Base-by-base conservation (phyloP, 805 yeast genomes). In the Komagataella pseudopastoris region DNA sequence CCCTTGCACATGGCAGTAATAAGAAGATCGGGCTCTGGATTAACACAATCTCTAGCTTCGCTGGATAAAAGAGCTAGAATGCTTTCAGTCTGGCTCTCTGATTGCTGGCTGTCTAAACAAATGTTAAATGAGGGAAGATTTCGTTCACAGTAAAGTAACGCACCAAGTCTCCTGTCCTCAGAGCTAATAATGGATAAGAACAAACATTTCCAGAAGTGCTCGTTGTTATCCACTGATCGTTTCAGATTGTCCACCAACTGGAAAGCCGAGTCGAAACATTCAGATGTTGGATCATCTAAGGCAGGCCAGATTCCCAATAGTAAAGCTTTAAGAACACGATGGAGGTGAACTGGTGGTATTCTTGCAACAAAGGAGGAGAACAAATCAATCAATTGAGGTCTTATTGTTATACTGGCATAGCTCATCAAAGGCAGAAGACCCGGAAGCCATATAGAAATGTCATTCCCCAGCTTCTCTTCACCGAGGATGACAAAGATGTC, bases 251-350 rank as follows among this genome's bases (percentile, higher is more conserved):
- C 89, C 44, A 91, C 70, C 46, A 91, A 61, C 0, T 68, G 68
- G 51, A 88, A 56, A 1, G 82, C 75, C 1, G 81, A 76, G 12
- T 71, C 72, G 60, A 85, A 91, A 36, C 82, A 82, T 59, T 93
- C 99, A 18, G 90, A 80, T 45, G 90, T 79, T 56, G 90, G 96
- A 59, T 93, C 98, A 59, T 93, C 99, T 50, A 93, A 76, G 0
- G 96, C 96, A 0, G 96, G 89, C 2, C 91, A 65, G 39, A 90
- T 71, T 54, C 91, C 78, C 49, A 89, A 71, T 4, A 91, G 65
- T 6, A 91, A 59, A 0, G 97, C 89, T 52, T 78, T 81, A 39
- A 85, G 68, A 16, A 88, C 64, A 22, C 75, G 66, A 51, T 80
- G 72, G 52, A 90, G 64, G 0, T 72, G 64, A 0, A 56, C 52